These are phyloP conservation scores for Talaromyces sp. DNA, from an alignment of 2,329 filamentous ascomycete genomes.

Conservation along the genomic window DNA sequence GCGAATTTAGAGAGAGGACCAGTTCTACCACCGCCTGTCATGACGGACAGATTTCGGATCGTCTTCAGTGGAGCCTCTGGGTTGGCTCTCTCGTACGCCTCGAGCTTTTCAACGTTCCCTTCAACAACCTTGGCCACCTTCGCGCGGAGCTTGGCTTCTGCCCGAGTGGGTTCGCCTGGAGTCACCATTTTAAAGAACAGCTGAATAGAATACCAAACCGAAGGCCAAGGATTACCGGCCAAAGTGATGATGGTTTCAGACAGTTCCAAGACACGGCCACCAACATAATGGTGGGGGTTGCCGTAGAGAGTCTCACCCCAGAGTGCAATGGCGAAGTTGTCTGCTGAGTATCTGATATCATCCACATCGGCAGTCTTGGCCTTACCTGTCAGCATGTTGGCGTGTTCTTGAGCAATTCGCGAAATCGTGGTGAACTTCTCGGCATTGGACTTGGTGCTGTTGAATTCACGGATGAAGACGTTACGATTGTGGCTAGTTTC, in stretches of 20 bases:
- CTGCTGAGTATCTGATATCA: slow-evolving; percentile 9
- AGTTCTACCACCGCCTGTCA: slow-evolving; percentile 7
- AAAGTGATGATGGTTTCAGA: slow-evolving; percentile 8
- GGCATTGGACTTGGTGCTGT: slow-evolving; percentile 7
- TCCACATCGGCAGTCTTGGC: slow-evolving; percentile 2
- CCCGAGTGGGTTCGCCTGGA: slow-evolving; percentile 1
- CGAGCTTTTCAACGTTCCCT: background rate
- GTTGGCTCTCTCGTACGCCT: slow-evolving; percentile 1
- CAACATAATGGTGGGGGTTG: slow-evolving; percentile 2
- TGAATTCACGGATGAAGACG: slow-evolving; percentile 10
- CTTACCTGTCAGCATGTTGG: slow-evolving; percentile 1
- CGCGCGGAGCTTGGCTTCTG: slow-evolving; percentile 3
- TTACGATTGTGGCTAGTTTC: slow-evolving; percentile 10
- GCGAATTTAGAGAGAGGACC: slow-evolving; percentile 10
- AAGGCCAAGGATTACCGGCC: slow-evolving; percentile 8
- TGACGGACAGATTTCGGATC: slow-evolving; percentile 6
- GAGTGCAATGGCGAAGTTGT: slow-evolving; percentile 10
- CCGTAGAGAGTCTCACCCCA: slow-evolving; percentile 10
- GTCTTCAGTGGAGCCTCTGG: slow-evolving; percentile 4
- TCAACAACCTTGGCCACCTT: slow-evolving; percentile 8
- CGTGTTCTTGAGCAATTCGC: slow-evolving; percentile 1
- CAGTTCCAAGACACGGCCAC: background rate
- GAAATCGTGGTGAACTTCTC: slow-evolving; percentile 5
- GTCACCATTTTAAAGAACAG: slow-evolving; percentile 71
- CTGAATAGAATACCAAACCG: slow-evolving; percentile 51